A percentile compares a stretch with the other conserved stretches of the same genome.
Conservation (phyloP, 2,329 filamentous ascomycete genomes). For the Geosmithia flava region DNA sequence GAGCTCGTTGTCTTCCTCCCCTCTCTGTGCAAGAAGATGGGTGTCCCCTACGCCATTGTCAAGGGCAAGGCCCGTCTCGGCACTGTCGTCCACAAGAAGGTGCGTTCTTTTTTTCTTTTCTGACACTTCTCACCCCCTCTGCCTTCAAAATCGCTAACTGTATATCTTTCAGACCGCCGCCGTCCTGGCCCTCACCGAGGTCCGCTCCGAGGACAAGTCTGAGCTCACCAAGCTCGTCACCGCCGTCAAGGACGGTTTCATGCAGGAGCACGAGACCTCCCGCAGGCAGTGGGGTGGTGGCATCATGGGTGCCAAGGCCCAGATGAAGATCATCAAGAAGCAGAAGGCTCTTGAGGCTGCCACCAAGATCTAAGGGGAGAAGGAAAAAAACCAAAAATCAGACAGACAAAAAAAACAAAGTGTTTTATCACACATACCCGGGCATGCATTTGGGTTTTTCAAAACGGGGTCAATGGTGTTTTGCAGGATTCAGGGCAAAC, state of each 20-base stretch:
- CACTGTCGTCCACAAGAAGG: constrained; percentile 99
- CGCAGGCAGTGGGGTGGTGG: constrained; percentile 97
- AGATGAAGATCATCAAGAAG: constrained; percentile 67
- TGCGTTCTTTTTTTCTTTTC: constrained; percentile 20
- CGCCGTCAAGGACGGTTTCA: constrained; percentile 95
- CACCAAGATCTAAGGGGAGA: constrained; percentile 77
- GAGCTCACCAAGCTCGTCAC: constrained; percentile 96
- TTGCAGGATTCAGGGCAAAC: constrained; percentile 24
- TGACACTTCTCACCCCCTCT: background rate
- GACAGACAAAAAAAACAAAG: constrained; percentile 3
- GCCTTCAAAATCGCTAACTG: background rate
- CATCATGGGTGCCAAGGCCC: constrained; percentile 97
- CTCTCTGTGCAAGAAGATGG: constrained; percentile 99
- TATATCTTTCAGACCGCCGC: constrained; percentile 61
- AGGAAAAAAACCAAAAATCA: background rate
- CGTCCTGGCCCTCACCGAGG: constrained; percentile 90
- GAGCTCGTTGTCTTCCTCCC: constrained; percentile 99
- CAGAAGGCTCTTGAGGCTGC: constrained; percentile 86
- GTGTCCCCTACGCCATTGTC: constrained; percentile 96
- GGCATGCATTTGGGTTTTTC: constrained; percentile 20
- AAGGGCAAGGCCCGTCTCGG: constrained; percentile 99
- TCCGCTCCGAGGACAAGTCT: constrained; percentile 94
- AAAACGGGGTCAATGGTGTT: constrained; percentile 22
- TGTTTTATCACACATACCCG: constrained; percentile 18
- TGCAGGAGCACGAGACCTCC: constrained; percentile 85